A percentile compares a stretch with the other conserved stretches of the same genome.
Conservation (phyloP, 768 basidiomycete species). For the Pisolithus orientalis region DNA sequence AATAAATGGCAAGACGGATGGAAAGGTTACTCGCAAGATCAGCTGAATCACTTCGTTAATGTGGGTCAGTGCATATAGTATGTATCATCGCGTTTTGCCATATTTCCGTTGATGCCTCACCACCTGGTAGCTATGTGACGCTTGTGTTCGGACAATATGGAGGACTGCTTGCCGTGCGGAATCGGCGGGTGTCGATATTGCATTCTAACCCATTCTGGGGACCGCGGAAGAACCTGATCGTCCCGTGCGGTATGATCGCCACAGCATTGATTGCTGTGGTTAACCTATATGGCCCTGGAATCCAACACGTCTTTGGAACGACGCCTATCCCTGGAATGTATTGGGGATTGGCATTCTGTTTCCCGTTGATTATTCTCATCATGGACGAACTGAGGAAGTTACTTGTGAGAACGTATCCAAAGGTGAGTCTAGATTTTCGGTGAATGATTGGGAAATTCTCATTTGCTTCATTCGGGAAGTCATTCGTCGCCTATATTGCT, state of each 20-base stretch:
- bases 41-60: constrained; percentile 30
- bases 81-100: constrained; percentile 5
- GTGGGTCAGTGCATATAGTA: constrained; percentile 43
- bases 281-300: constrained; percentile 39
- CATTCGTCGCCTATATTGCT: too few species aligned
- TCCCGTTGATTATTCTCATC: constrained; percentile 34
- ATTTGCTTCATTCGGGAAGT: too few species aligned
- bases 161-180: constrained; percentile 36
- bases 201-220: constrained; percentile 42
- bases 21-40: constrained; percentile 24
- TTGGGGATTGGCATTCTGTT: constrained; percentile 42
- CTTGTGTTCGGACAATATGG: constrained; percentile 43
- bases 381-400: constrained; percentile 42
- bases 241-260: constrained; percentile 31
- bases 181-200: constrained; percentile 38
- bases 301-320: constrained; percentile 39
- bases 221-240: constrained; percentile 35
- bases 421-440: constrained; percentile 19
- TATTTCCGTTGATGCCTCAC: neutral
- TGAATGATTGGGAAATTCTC: too few species aligned
- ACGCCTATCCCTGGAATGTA: constrained; percentile 40
- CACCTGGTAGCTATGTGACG: constrained; percentile 34
- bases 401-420: constrained; percentile 38
- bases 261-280: constrained; percentile 38
- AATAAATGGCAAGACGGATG: constrained; percentile 34